Base-by-base conservation (phyloP, 2,329 filamentous ascomycete species). In the Cadophora gregata region DNA sequence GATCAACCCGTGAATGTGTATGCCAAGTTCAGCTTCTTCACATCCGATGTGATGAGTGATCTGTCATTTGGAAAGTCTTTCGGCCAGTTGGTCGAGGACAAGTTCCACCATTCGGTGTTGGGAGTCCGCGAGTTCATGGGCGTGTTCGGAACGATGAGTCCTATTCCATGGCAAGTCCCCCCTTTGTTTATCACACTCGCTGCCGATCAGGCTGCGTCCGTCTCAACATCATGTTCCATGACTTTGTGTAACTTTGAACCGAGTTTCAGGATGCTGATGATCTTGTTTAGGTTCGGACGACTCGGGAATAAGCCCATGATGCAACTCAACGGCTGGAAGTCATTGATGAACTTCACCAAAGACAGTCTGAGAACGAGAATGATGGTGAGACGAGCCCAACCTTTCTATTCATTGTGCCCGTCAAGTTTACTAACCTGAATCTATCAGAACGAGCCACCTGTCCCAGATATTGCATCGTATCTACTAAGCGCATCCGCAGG, bases 321-420 rank as follows among this genome's bases (percentile, higher is more conserved):
- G 42, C 59, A 45, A 16, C 29, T 61, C 42, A 61, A 61, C 29
- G 59, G 59, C 10, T 61, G 59, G 42, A 51, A 61, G 19, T 4
- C 3, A 4, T 21, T 61, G 3, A 61, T 61, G 19, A 25, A 50
- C 16, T 61, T 50, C 27, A 61, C 59, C 12, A 61, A 50, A 19
- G 4, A 6, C 3, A 50, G 42, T 16, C 12, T 61, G 42, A 36
- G 27, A 12, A 9, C 33, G 27, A 10, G 27, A 24, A 36, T 50
- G 25, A 50, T 61, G 29, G 51, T 31, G 21, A 31, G 27, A 10
- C 21, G n/a, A n/a, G n/a, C 42, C 4, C 42, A n/a, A n/a, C 3
- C 16, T 3, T 45, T 45, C 42, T 10, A n/a, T 3, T 8, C 16
- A 4, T 6, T 6, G 14, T 42, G 16, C 5, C 10, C 5, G 31